Evolutionary conservation across 2,329 filamentous ascomycete species (phyloP), one percentile per base, ranked within the genome.

Genomic region (Colletotrichum eremochloae): DNA sequence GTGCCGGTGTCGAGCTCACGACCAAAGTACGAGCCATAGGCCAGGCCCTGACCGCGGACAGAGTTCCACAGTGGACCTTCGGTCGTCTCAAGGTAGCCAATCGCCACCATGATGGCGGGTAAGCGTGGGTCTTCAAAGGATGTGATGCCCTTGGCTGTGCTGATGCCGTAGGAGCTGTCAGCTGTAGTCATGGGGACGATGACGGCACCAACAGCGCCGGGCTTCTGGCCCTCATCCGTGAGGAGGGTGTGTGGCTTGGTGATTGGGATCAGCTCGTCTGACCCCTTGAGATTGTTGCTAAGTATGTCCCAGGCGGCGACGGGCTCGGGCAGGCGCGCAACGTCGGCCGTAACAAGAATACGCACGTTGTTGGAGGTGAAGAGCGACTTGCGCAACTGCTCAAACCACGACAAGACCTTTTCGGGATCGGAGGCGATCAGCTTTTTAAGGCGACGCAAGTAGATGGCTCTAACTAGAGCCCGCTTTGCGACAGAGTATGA

Each of bases 31-130:
- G 93, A 92, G 65, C 95, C 95, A 79, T 99, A 99, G 0, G 96
- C 96, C 64, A 98, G 91, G 56, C 96, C 96, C 55, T 94, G 96
- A 68, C 96, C 96, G 58, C 96, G 94, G 61, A 98, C 93, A 0
- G 94, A 94, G 74, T 93, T 93, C 96, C 96, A 98, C 42, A 99
- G 89, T 0, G 96, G 96, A 0, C 96, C 96, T 82, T 99, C 96
- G 24, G 97, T 93, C 0, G 95, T 92, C 79, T 98, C 95, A 73
- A 99, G 92, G 79, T 98, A 98, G 29, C 95, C 91, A 62, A 95
- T 90, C 0, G 96, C 95, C 9, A 99, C 95, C 80, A 97, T 90
- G 63, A 97, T 87, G 2, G 95, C 92, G 0, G 96, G 95, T 1
- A 98, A 86, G 20, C 90, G 88, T 0, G 95, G 92, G 77, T 98